Evolutionary conservation across 1,139 yeast species (phyloP), one percentile per base, ranked within the genome.

Genomic region (Hanseniaspora gamundiae): DNA sequence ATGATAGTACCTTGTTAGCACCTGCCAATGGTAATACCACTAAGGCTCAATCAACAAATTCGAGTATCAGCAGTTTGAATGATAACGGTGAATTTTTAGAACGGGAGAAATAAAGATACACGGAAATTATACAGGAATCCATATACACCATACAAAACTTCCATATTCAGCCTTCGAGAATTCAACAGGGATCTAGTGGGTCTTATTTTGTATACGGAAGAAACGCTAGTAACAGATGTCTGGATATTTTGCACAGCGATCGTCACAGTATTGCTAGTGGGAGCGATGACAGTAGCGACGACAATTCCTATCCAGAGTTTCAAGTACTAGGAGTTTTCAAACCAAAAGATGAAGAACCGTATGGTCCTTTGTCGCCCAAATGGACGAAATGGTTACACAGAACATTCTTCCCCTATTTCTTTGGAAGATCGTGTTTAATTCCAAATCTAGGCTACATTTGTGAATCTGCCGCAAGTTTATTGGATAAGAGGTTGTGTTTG

Each of bases 351-450:
- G 91, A 81, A 59, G 88, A 81, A 52, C 91, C 88, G 0, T 81
- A 81, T 55, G 91, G 88, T 0, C 85, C 87, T 0, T 56, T 81
- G 44, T 77, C 83, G 5, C 88, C 88, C 0, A 81, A 81, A 57
- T 79, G 88, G 87, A 74, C 84, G 2, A 81, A 81, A 61, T 81
- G 88, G 88, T 58, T 80, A 8, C 88, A 81, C 56, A 61, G 88
- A 48, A 81, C 80, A 27, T 70, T 80, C 49, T 81, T 80, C 48
- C 88, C 88, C 0, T 81, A 87, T 54, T 80, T 78, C 55, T 81
- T 81, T 61, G 88, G 91, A 2, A 60, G 91, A 45, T 73, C 82
- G 33, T 80, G 87, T 54, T 62, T 81, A 46, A 79, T 81, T 24
- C 86, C 86, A 0, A 81, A 81, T 56, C 67, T 78, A 41, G 88